phyloP scores from a whole-genome alignment of 768 basidiomycete species.

The Cystobasidium ongulense region DNA sequence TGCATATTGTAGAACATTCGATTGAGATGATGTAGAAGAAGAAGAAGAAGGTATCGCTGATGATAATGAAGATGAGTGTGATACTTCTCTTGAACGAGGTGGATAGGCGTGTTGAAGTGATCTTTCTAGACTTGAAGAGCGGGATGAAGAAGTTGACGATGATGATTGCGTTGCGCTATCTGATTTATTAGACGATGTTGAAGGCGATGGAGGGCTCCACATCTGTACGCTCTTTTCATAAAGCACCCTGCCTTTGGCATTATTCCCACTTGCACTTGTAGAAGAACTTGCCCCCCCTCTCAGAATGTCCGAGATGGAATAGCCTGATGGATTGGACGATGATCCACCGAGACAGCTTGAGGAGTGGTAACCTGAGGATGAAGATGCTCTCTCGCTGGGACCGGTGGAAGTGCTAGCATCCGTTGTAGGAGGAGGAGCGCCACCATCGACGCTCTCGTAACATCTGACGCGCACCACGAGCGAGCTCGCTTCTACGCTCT shows the following conservation, averaged over 20 bases:
- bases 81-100: constrained; percentile 57
- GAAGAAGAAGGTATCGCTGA: background rate
- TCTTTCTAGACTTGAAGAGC: constrained; percentile 49
- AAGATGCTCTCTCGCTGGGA: background rate
- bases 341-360: background rate
- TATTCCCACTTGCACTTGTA: background rate
- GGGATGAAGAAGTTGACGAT: background rate
- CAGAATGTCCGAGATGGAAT: background rate
- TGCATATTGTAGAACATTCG: constrained; percentile 47
- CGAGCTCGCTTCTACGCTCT: constrained; percentile 59
- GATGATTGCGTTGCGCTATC: background rate
- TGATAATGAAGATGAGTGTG: too few relatives aligned
- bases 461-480: constrained; percentile 69
- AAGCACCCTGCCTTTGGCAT: constrained; percentile 7
- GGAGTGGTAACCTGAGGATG: background rate
- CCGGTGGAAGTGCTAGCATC: background rate
- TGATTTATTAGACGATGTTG: background rate
- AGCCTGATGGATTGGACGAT: background rate
- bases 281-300: background rate
- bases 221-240: constrained; percentile 12
- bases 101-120: constrained; percentile 61
- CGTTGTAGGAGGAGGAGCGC: constrained; percentile 47
- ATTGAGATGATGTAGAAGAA: background rate
- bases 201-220: background rate
- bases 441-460: constrained; percentile 63